Conservation (phyloP, 2,329 filamentous ascomycete genomes). For the Annulohypoxylon truncatum region DNA sequence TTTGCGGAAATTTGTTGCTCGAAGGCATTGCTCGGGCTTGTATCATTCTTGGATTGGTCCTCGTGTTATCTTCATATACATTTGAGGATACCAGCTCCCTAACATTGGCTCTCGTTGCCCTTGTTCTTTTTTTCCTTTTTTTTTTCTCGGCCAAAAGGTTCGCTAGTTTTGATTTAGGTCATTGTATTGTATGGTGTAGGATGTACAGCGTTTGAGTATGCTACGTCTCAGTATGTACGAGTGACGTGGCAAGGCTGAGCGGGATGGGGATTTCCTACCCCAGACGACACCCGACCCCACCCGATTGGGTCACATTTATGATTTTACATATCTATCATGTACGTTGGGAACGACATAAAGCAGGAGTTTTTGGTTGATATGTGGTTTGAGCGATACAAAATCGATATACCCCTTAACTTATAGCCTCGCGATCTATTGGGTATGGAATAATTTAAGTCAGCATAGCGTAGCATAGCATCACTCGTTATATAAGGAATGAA, state of each 20-base stretch:
- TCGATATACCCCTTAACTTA: constrained; percentile 29
- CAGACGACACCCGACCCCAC: constrained; percentile 18
- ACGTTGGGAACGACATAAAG: constrained; percentile 13
- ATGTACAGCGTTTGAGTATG: constrained; percentile 10
- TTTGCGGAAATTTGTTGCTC: constrained; percentile 5
- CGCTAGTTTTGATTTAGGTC: constrained; percentile 6
- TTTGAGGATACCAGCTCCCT: not conserved
- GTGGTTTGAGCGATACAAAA: constrained; percentile 17
- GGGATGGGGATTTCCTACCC: constrained; percentile 9
- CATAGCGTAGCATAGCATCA: constrained; percentile 27
- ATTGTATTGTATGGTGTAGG: constrained; percentile 21
- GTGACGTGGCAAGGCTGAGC: constrained; percentile 39
- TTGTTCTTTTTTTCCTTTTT: not conserved
- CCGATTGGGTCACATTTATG: constrained; percentile 33
- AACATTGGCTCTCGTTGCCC: not conserved
- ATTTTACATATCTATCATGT: constrained; percentile 14
- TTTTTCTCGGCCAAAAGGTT: not conserved
- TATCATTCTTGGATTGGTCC: constrained; percentile 8
- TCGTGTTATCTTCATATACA: constrained; percentile 7
- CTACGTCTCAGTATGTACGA: constrained; percentile 25
- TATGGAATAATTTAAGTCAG: constrained; percentile 1
- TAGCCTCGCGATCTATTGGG: constrained; percentile 10
- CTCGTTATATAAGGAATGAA: constrained; percentile 16
- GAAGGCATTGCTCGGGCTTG: constrained; percentile 10
- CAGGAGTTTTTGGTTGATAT: not conserved